Evolutionary conservation across 148 eudicot genomes (phyloP).

Genomic region (Fallopia convolvulus): DNA sequence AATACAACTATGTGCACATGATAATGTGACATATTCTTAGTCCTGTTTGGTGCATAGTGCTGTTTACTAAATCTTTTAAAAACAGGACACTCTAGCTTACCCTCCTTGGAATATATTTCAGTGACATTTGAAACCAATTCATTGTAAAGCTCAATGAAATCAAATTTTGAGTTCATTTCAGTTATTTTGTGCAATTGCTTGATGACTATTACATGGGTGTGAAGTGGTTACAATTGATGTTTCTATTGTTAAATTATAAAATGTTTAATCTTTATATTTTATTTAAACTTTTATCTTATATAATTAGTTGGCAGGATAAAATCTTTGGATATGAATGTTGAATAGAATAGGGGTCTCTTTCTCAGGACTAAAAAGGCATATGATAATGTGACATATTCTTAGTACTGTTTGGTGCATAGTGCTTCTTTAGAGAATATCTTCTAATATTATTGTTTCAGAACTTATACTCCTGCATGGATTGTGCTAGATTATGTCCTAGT

Average conservation of each 20-base stretch:
- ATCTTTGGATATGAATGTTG: neutral
- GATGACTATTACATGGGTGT: neutral
- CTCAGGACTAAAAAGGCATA: neutral
- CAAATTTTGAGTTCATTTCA: neutral
- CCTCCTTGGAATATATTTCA: neutral
- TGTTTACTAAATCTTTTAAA: neutral
- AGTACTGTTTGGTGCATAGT: neutral
- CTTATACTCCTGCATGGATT: neutral
- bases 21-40: neutral
- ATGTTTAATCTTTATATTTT: neutral
- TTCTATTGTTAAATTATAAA: neutral
- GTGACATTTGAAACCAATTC: neutral
- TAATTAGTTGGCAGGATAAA: neutral
- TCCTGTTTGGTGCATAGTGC: neutral
- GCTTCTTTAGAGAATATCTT: neutral
- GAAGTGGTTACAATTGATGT: neutral
- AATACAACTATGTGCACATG: too few species aligned
- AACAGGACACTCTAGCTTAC: neutral
- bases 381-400: neutral
- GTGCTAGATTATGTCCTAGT: neutral
- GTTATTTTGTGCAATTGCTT: neutral
- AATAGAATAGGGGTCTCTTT: neutral
- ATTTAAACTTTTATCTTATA: too few species aligned
- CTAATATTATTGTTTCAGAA: neutral
- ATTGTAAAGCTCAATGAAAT: neutral